Conservation (phyloP, 2,329 filamentous ascomycete genomes). For the Daldinia sp. region DNA sequence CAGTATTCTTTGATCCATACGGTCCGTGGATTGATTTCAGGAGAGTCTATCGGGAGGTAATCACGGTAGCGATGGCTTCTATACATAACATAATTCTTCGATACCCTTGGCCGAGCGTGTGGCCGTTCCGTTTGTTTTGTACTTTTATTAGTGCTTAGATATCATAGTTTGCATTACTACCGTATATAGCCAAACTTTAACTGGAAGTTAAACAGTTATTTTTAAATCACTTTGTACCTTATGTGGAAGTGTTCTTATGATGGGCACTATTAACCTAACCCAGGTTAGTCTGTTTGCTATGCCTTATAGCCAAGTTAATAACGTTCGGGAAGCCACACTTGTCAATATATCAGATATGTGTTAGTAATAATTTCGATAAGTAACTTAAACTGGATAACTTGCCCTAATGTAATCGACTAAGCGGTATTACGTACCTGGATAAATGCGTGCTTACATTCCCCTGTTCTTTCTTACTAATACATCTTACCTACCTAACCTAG, state of each 20-base stretch:
- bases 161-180: too few relatives aligned
- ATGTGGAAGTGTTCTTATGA: too few relatives aligned
- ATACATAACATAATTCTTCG: constrained; percentile 32
- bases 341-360: too few relatives aligned
- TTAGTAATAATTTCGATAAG: neutral
- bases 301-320: too few relatives aligned
- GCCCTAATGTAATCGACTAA: neutral
- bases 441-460: neutral
- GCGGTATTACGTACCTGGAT: neutral
- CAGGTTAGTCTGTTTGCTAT: too few relatives aligned
- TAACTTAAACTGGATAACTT: neutral
- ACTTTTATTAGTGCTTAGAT: constrained; percentile 24
- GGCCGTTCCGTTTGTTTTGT: constrained; percentile 30
- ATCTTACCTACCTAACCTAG: too few relatives aligned
- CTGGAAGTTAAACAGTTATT: neutral
- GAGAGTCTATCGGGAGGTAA: neutral
- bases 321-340: too few relatives aligned
- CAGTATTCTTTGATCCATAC: constrained; percentile 17
- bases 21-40: neutral
- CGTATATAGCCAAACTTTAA: constrained; percentile 23
- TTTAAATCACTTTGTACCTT: too few relatives aligned
- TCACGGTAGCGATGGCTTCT: constrained; percentile 8
- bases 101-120: constrained; percentile 29
- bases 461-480: constrained; percentile 3
- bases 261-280: too few relatives aligned